Base-by-base conservation (phyloP, 768 basidiomycete genomes). In the Termitomyces sp. region DNA sequence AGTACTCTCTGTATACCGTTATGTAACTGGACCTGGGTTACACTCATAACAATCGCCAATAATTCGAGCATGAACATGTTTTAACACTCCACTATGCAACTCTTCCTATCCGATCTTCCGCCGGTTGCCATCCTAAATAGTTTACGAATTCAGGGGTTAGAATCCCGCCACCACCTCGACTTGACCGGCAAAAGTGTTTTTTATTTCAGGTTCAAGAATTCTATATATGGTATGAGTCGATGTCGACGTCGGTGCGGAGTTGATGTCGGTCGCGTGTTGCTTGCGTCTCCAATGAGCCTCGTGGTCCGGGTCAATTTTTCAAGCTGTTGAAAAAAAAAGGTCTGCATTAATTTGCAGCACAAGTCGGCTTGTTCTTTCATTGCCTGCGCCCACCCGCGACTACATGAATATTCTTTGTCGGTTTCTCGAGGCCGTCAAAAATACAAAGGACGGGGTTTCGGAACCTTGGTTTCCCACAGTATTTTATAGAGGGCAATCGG, bases 231-330 rank as follows among this genome's bases (percentile, higher is more conserved):
- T 41, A 36, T 28, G 26, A 41, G 11, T 52, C 36, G 38, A 52
- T 41, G 52, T 52, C 52, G 52, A 52, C 52, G 52, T 52, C 52
- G 52, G 52, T 52, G 52, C 50, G 50, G 50, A 51, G 50, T 51
- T 51, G 22, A 8, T 24, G 33, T 20, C 20, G 50, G 35, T 38
- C 36, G 35, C 50, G 24, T 40, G 24, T 40, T 26, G 38, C 26
- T 20, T 35, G 33, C 45, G 45, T 49, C 11, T 40, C 36, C 11
- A 51, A 52, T 7, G 52, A 41, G 52, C 52, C 52, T 52, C 52
- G 52, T 52, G 36, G 51, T n/a, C 13, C 51, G 51, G 51, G 18
- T 52, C 51, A 52, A 52, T 18, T 38, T 52, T 52, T 52, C n/a
- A 52, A 28, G 51, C 52, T 2, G 52, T 41, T 3, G 3, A 24